Evolutionary conservation across 495 filamentous ascomycete genomes (phyloP).

Genomic region (Podospora conica): DNA sequence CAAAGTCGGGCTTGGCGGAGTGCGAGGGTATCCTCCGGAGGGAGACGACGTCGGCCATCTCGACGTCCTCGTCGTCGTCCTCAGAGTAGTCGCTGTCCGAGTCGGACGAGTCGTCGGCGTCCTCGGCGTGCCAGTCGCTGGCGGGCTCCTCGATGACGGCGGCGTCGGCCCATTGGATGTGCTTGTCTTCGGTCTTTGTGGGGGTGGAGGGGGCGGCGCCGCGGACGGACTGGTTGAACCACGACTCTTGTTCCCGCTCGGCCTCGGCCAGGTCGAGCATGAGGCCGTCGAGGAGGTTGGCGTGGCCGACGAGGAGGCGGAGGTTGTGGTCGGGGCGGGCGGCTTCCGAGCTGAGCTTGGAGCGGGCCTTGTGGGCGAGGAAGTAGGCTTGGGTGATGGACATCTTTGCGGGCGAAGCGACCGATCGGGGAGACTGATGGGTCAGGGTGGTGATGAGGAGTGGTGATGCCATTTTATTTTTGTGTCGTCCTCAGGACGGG

Average conservation of each 20-base stretch:
- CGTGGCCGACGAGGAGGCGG: slow-evolving; percentile 87
- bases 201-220: slow-evolving; percentile 50
- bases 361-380: slow-evolving; percentile 89
- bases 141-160: slow-evolving; percentile 66
- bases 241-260: slow-evolving; percentile 90
- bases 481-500: slow-evolving; percentile 12
- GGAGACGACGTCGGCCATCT: slow-evolving; percentile 47
- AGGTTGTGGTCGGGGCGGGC: slow-evolving; percentile 87
- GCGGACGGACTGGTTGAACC: slow-evolving; percentile 94
- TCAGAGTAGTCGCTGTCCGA: slow-evolving; percentile 32
- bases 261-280: slow-evolving; percentile 95
- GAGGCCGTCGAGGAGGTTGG: slow-evolving; percentile 92
- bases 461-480: slow-evolving; percentile 24
- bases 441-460: slow-evolving; percentile 19
- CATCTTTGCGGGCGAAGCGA: slow-evolving; percentile 58
- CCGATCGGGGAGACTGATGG: slow-evolving; percentile 25
- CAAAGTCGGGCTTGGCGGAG: slow-evolving; percentile 27
- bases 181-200: slow-evolving; percentile 49
- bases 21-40: slow-evolving; percentile 41
- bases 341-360: slow-evolving; percentile 91
- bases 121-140: slow-evolving; percentile 62
- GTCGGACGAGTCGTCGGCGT: slow-evolving; percentile 41
- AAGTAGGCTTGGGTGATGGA: slow-evolving; percentile 96
- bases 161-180: slow-evolving; percentile 84
- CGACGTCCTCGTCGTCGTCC: slow-evolving; percentile 46